These are phyloP conservation scores for Nigrospora oryzae DNA, from an alignment of 2,329 filamentous ascomycete species.

Conservation along the genomic window DNA sequence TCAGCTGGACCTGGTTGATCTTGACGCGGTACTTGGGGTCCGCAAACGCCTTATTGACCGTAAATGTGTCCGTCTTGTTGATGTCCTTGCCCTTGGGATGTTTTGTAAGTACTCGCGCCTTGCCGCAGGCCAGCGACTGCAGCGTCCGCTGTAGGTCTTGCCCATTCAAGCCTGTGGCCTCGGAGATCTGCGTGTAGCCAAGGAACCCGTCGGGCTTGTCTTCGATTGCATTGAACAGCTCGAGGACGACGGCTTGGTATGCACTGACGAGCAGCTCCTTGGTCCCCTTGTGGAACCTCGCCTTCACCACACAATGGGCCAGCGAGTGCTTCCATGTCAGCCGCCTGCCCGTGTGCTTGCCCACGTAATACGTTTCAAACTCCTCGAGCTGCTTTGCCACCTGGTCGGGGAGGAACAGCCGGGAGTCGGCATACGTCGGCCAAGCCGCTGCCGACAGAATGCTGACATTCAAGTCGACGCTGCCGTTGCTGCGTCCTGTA, in stretches of 20 bases:
- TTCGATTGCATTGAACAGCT: conserved; percentile 74
- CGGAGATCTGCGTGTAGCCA: conserved; percentile 66
- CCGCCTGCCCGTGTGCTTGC: conserved; percentile 80
- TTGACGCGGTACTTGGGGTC: conserved; percentile 87
- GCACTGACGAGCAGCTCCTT: conserved; percentile 89
- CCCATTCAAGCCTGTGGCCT: conserved; percentile 66
- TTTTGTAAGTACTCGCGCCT: conserved; percentile 76
- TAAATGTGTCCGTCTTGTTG: conserved; percentile 70
- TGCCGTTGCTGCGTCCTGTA: conserved; percentile 30
- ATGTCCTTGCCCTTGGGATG: conserved; percentile 80
- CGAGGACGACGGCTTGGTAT: conserved; percentile 83
- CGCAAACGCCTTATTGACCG: conserved; percentile 67
- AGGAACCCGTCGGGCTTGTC: conserved; percentile 48
- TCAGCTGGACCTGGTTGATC: conserved; percentile 97
- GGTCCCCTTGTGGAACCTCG: conserved; percentile 66
- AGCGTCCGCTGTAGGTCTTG: conserved; percentile 80
- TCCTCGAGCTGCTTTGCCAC: conserved; percentile 69
- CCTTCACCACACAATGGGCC: conserved; percentile 82
- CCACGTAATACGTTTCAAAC: conserved; percentile 81
- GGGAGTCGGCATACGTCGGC: conserved; percentile 77
- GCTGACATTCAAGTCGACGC: conserved; percentile 73
- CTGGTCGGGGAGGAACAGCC: conserved; percentile 64
- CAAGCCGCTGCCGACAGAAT: conserved; percentile 88
- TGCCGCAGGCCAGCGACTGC: conserved; percentile 90
- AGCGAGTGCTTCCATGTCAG: conserved; percentile 89